Percentiles rank a stretch among this genome's conserved stretches.
Evolutionary conservation across 495 filamentous ascomycete species (phyloP).

Genomic region (Jackrogersella multiformis): DNA sequence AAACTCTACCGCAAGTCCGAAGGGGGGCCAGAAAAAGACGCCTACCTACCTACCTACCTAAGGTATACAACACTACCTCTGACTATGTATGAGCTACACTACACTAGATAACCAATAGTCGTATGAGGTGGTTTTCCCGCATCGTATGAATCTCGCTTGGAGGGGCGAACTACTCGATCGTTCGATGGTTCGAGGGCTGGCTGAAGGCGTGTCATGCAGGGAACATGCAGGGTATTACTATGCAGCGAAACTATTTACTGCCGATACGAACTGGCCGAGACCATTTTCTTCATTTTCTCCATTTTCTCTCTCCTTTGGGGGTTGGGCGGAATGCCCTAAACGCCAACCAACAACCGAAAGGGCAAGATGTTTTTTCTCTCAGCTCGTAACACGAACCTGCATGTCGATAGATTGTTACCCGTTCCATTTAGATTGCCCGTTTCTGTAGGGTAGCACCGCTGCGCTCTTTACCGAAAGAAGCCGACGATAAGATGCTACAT

Average conservation of each 20-base stretch:
- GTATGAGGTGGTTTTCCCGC: neutral
- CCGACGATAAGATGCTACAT: constrained; percentile 15
- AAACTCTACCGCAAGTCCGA: neutral
- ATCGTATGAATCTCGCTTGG: constrained; percentile 12
- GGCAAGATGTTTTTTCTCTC: constrained; percentile 1
- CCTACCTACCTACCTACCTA: neutral
- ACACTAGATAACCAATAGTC: neutral
- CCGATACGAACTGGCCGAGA: constrained; percentile 34
- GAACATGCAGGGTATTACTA: constrained; percentile 27
- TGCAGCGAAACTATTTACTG: constrained; percentile 28
- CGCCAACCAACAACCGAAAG: constrained; percentile 6
- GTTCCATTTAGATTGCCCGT: constrained; percentile 31
- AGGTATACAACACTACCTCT: no score
- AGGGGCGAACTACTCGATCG: constrained; percentile 16
- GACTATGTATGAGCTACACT: neutral
- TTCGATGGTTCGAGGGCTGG: constrained; percentile 16
- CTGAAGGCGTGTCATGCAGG: constrained; percentile 25
- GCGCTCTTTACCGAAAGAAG: constrained; percentile 15
- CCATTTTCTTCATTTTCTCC: neutral
- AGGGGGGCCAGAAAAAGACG: constrained; percentile 1
- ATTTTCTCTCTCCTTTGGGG: neutral
- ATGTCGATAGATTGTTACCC: constrained; percentile 12
- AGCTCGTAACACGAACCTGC: constrained; percentile 33
- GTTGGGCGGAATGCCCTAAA: constrained; percentile 7
- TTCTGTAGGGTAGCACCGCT: constrained; percentile 10